These are phyloP conservation scores for Skeletonema potamos DNA, from an alignment of 108 stramenopile genomes.

Conservation along the genomic window DNA sequence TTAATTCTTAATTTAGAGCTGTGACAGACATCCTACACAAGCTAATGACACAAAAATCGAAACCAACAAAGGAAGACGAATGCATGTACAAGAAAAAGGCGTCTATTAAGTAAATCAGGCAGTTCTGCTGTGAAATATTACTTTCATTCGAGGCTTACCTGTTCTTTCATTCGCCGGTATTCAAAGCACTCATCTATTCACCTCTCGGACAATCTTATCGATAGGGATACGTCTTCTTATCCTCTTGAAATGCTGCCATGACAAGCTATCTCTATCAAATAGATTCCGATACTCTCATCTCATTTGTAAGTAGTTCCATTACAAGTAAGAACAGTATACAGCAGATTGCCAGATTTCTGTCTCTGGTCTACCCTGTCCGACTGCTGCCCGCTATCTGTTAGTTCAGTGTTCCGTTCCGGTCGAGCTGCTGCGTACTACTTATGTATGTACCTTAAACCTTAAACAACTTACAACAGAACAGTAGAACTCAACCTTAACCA, in stretches of 20 bases:
- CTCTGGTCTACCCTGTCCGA: no score
- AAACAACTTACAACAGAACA: no score
- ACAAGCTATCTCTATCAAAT: constrained; percentile 11
- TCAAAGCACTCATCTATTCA: neutral
- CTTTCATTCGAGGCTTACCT: neutral
- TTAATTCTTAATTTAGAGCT: neutral
- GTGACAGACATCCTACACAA: neutral
- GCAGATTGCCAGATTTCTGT: no score
- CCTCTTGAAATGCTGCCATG: constrained; percentile 43
- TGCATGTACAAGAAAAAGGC: neutral
- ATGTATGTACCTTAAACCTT: no score
- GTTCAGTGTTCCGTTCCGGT: no score
- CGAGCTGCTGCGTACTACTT: no score
- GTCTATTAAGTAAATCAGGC: neutral
- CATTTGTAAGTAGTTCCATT: neutral
- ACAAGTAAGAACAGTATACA: neutral
- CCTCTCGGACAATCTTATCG: constrained; percentile 23
- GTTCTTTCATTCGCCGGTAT: neutral
- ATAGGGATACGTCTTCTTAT: constrained; percentile 42
- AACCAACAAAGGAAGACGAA: neutral
- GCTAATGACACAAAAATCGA: neutral
- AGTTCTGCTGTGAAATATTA: neutral
- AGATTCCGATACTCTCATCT: constrained; percentile 33
- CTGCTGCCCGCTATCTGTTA: no score
- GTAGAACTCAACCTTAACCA: no score